These are phyloP conservation scores for Astragalus glycyphyllos DNA, from an alignment of 306 rosid genomes.

Conservation along the genomic window DNA sequence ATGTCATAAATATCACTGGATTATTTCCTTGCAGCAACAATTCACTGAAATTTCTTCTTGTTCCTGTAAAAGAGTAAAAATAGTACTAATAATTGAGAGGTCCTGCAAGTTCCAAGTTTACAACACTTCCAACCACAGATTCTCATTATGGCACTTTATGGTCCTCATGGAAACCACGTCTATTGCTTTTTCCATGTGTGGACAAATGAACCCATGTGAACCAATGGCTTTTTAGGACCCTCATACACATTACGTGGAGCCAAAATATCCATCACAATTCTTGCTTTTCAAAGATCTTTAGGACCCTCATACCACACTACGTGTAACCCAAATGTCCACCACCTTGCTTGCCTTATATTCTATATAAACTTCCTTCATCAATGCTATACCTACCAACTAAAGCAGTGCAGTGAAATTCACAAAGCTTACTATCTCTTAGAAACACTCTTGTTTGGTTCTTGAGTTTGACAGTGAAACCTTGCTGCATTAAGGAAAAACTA, in stretches of 20 bases:
- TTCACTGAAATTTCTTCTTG: too few relatives aligned
- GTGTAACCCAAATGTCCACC: conserved; percentile 52
- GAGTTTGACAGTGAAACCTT: background rate
- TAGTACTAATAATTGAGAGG: background rate
- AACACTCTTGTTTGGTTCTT: background rate
- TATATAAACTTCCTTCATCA: conserved; percentile 43
- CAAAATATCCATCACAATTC: conserved; percentile 49
- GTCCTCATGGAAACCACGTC: conserved; percentile 47
- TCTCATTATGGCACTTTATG: conserved; percentile 5
- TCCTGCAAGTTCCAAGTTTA: background rate
- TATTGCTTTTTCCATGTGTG: conserved; percentile 39
- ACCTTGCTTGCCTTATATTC: conserved; percentile 6
- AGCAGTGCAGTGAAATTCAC: background rate
- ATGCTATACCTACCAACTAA: background rate
- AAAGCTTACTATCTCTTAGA: too few relatives aligned
- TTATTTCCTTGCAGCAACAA: too few relatives aligned
- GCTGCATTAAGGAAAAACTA: background rate
- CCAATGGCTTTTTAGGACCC: conserved; percentile 44
- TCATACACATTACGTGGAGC: conserved; percentile 44
- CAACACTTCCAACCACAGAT: conserved; percentile 25
- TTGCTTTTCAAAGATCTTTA: conserved; percentile 42
- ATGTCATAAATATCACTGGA: too few relatives aligned
- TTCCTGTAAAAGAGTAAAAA: too few relatives aligned
- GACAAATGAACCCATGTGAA: conserved; percentile 55
- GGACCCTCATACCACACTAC: conserved; percentile 19